Evolutionary conservation across 371 early-diverging fungal genomes (phyloP).

Genomic region (Mortierella sp.): DNA sequence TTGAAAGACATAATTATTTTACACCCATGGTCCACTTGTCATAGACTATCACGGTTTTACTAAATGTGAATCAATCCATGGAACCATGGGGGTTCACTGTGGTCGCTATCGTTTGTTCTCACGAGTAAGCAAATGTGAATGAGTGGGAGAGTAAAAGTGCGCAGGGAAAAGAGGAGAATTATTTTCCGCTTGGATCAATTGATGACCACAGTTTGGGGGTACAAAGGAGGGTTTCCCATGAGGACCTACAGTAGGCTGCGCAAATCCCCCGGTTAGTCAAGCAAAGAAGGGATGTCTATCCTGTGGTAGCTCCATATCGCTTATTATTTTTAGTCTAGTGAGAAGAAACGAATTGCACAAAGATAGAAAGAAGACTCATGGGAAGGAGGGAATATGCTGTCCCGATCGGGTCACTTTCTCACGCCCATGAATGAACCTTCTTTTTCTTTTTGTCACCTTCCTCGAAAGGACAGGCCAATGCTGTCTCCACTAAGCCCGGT

Average conservation of each 20-base stretch:
- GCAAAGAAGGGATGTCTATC: no score
- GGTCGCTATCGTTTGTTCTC: neutral
- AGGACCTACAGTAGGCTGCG: no score
- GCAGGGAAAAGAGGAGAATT: no score
- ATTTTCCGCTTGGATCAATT: neutral
- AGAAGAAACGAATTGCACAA: neutral
- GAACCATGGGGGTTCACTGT: neutral
- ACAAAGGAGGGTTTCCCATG: neutral
- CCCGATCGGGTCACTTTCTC: conserved; percentile 14
- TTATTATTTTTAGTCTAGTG: neutral
- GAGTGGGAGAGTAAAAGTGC: no score
- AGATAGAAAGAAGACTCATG: neutral
- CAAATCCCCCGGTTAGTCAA: no score
- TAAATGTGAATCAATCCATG: neutral
- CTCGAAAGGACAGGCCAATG: neutral
- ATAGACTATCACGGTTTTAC: no score
- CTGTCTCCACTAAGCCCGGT: conserved; percentile 5
- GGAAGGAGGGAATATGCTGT: conserved; percentile 1
- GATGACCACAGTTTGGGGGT: neutral
- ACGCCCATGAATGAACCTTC: conserved; percentile 11
- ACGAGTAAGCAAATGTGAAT: no score
- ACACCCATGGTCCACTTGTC: neutral
- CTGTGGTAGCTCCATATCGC: no score
- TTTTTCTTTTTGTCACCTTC: neutral
- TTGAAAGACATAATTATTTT: neutral